Evolutionary conservation across 257 asterid genomes (phyloP), one percentile per base, ranked within the genome.

Genomic region (Solanum paucissectum): DNA sequence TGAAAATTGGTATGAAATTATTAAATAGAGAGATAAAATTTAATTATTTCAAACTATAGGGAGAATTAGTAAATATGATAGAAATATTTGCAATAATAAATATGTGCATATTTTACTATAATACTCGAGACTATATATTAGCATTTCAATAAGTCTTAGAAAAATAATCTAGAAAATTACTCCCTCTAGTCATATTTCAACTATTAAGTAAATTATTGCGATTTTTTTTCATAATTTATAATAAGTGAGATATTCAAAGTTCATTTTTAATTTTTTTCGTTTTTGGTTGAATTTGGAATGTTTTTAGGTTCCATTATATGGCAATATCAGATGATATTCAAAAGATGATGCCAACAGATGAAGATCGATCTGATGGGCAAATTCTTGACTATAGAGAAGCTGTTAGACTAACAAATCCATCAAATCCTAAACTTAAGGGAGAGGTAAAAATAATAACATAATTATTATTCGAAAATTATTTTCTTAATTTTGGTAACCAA

Each of bases 221-320:
- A 55, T 55, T 55, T 55, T 55, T 55, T 52, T 52, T 2, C 62
- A 52, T 52, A 52, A 18, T 52, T 52, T 6, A 52, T 6, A 2
- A 52, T 52, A 52, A 52, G 62, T 52, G 62, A 52, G 23, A 52
- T 52, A 52, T 55, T 55, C 25, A 55, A 18, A 55, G 12, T 55
- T 29, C 32, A 29, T 29, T 29, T 29, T 29, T 29, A 29, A 29
- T 29, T 29, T 29, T 29, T 29, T 29, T 29, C n/a, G 1, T 52
- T 52, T 52, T 52, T 68, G 4, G 9, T 86, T 44, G 29, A 44
- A 85, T 71, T 84, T 85, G 66, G 18, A 46, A 69, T 42, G 3
- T n/a, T 72, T 42, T 81, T 90, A 95, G 98, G 92, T 94, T 95
- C 85, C 83, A 85, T 86, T 93, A 94, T 90, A 94, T 94, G 98